These are phyloP conservation scores for Pichia cabralensis DNA, from an alignment of 805 yeast species.

Conservation along the genomic window DNA sequence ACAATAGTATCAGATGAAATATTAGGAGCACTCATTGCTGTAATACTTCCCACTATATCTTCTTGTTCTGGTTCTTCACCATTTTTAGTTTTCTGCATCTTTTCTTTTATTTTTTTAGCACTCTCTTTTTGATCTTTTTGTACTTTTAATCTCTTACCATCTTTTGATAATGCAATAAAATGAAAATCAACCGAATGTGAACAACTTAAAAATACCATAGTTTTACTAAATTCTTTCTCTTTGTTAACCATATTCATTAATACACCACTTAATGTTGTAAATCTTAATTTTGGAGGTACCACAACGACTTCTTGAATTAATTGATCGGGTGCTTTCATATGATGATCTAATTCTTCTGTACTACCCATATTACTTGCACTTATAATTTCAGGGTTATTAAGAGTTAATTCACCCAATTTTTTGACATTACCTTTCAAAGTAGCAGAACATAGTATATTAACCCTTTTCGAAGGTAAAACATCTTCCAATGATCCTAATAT, in stretches of 20 bases:
- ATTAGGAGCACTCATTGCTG: conserved; percentile 45
- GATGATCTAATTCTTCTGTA: conserved; percentile 15
- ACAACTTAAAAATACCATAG: conserved; percentile 85
- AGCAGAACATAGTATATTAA: conserved; percentile 87
- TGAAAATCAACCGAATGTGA: conserved; percentile 96
- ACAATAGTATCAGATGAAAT: conserved; percentile 36
- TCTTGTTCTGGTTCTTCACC: conserved; percentile 2
- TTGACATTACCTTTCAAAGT: conserved; percentile 77
- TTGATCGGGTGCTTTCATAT: conserved; percentile 74
- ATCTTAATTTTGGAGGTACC: conserved; percentile 85
- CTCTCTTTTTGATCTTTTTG: conserved; percentile 6
- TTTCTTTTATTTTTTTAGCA: conserved; percentile 19
- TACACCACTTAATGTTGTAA: conserved; percentile 68
- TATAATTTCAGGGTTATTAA: conserved; percentile 64
- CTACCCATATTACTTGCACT: conserved; percentile 14
- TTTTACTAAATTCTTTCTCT: conserved; percentile 31
- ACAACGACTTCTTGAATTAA: conserved; percentile 69
- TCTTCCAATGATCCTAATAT: conserved; percentile 30
- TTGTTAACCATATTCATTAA: conserved; percentile 39
- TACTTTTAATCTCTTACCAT: conserved; percentile 32
- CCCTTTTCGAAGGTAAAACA: conserved; percentile 46
- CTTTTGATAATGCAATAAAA: conserved; percentile 59
- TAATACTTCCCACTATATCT: conserved; percentile 14
- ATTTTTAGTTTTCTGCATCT: conserved; percentile 4
- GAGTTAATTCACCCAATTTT: conserved; percentile 68